Percentiles rank a stretch among this genome's conserved stretches.
phyloP scores from a whole-genome alignment of 176 grass and related monocot genomes.

The Alloteropsis semialata region DNA sequence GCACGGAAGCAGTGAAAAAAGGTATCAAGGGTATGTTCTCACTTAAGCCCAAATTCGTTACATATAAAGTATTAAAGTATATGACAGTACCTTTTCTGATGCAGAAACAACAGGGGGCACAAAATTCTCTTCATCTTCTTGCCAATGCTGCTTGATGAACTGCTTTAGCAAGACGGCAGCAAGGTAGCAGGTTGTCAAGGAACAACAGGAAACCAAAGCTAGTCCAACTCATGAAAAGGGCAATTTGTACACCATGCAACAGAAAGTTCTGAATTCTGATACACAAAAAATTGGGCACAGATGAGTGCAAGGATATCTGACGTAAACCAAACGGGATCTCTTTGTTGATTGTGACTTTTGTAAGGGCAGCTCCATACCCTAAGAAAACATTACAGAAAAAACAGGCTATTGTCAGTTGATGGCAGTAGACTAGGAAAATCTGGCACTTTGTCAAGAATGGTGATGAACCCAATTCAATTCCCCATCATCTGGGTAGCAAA shows the following conservation, averaged over 20 bases:
- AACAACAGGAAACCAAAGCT: slow-evolving; percentile 12
- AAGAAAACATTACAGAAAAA: slow-evolving; percentile 21
- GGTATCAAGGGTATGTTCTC: background rate
- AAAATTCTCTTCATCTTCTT: slow-evolving; percentile 89
- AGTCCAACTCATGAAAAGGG: background rate
- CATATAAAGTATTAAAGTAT: background rate
- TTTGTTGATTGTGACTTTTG: slow-evolving; percentile 78
- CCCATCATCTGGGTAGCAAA: background rate
- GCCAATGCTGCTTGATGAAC: slow-evolving; percentile 97
- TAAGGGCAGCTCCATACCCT: slow-evolving; percentile 95
- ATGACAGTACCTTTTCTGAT: slow-evolving; percentile 68
- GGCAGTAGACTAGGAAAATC: background rate
- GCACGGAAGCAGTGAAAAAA: background rate
- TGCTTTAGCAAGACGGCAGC: slow-evolving; percentile 96
- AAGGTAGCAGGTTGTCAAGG: slow-evolving; percentile 68
- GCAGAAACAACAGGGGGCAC: slow-evolving; percentile 72
- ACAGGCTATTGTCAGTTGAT: background rate
- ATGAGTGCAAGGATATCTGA: slow-evolving; percentile 76
- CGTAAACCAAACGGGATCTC: slow-evolving; percentile 80
- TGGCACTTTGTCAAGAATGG: background rate
- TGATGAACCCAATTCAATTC: slow-evolving; percentile 5
- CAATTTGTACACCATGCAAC: background rate
- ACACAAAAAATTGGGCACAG: background rate
- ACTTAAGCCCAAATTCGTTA: background rate
- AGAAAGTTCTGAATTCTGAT: background rate